Percentiles rank a stretch among this genome's conserved stretches.
Conservation (phyloP, 257 asterid species). For the Solanum etuberosum region DNA sequence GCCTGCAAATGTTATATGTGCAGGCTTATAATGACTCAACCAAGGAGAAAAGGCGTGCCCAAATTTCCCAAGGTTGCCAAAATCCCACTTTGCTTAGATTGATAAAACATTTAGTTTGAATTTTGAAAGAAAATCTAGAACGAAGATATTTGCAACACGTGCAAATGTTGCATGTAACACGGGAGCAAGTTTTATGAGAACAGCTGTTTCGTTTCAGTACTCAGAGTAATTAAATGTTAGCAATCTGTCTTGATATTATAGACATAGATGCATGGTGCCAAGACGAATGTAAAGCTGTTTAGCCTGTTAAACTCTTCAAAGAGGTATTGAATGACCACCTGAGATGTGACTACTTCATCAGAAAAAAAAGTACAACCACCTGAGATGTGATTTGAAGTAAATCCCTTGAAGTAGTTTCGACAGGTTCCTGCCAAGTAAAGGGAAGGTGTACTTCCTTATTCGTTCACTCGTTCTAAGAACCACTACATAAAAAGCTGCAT, state of each 20-base stretch:
- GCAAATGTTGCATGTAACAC: background rate
- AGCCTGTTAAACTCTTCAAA: background rate
- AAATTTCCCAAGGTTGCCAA: background rate
- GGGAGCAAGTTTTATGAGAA: background rate
- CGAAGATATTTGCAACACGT: background rate
- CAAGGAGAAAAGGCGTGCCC: constrained; percentile 4
- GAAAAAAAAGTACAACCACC: background rate
- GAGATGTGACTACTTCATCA: background rate
- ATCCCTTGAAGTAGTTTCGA: background rate
- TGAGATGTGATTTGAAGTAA: background rate
- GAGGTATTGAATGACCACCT: background rate
- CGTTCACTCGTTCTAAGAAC: background rate
- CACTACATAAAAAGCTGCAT: background rate
- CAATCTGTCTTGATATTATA: background rate
- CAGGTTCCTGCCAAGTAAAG: background rate
- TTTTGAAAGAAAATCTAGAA: background rate
- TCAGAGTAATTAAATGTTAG: background rate
- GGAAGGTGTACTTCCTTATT: background rate
- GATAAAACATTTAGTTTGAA: background rate
- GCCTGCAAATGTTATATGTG: background rate
- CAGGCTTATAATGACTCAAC: constrained; percentile 7
- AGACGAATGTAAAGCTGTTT: background rate
- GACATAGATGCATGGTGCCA: background rate
- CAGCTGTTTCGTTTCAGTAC: background rate
- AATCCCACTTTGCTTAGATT: background rate